Base-by-base conservation (phyloP, 2,329 filamentous ascomycete species). In the Cryphonectria radicalis region DNA sequence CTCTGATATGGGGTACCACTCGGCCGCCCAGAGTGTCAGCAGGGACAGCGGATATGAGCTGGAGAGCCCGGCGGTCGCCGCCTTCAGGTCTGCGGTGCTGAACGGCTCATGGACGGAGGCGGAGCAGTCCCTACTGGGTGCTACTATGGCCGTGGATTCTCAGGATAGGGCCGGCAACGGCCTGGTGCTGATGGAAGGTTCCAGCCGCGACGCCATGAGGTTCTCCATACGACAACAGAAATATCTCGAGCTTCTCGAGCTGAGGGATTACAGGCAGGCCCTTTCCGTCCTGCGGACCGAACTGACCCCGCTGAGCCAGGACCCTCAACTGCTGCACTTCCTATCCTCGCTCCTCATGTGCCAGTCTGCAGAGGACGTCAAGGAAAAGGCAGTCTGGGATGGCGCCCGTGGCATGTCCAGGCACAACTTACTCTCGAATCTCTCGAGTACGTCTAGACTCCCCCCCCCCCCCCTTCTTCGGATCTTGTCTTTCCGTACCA, bases 291-390 rank as follows among this genome's bases (percentile, higher is more conserved):
- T 99, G 63, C 90, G 96, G 28, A 90, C 90, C 74, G 95, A 99
- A 83, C 83, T 99, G 69, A 96, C 94, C 0, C 95, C 96, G 0
- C 83, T 98, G 59, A 92, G 93, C 76, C 91, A 93, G 76, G 93
- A 97, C 76, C 91, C 90, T 1, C 84, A 87, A 57, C 91, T 92
- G 77, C 84, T 98, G 63, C 94, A 97, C 80, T 90, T 92, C 71
- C 85, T 99, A 40, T 97, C 95, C 69, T 94, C 93, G 78, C 85
- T 98, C 43, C 89, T 99, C 70, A 98, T 98, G 95, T 97, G 94
- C 77, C 88, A 89, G 70, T 89, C 93, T 46, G 86, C 90, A 0
- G 91, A 94, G 55, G 92, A 97, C 75, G 83, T 98, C 55, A 92
- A 90, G 80, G 79, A 81, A 5, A 93, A 93, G 80, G 93, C 95